phyloP scores from a whole-genome alignment of 2,329 filamentous ascomycete genomes.

The Dryadomyces sulphureus region DNA sequence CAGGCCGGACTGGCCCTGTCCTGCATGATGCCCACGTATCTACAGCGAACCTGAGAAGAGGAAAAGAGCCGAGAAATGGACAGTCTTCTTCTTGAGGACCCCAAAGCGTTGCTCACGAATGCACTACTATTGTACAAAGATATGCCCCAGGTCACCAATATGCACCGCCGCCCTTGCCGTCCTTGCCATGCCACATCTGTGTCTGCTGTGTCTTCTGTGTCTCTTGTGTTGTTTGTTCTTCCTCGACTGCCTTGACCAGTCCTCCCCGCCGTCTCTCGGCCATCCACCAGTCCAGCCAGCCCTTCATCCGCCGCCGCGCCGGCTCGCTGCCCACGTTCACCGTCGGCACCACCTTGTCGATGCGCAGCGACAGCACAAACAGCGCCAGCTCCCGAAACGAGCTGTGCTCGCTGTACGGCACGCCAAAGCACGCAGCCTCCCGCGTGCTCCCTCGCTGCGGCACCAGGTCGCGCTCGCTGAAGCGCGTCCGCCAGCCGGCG shows the following conservation, averaged over 20 bases:
- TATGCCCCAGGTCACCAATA: conserved; percentile 20
- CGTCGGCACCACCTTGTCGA: conserved; percentile 83
- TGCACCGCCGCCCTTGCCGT: conserved; percentile 23
- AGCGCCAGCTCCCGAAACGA: conserved; percentile 88
- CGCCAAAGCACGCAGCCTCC: conserved; percentile 77
- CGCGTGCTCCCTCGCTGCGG: conserved; percentile 73
- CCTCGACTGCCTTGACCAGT: conserved; percentile 29
- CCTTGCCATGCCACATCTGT: conserved; percentile 24
- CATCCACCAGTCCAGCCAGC: conserved; percentile 49
- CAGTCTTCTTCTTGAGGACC: no score
- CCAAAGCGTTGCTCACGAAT: no score
- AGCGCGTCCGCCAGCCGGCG: conserved; percentile 61
- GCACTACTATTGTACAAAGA: no score
- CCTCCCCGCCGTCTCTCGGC: conserved; percentile 42
- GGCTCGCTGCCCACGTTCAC: conserved; percentile 61
- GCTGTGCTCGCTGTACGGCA: conserved; percentile 92
- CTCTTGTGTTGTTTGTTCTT: conserved; percentile 6
- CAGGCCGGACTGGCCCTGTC: no score
- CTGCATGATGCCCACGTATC: no score
- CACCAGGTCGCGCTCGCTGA: conserved; percentile 54
- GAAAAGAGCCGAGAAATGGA: no score
- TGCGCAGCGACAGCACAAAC: conserved; percentile 76
- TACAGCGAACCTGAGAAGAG: no score
- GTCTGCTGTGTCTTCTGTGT: no score
- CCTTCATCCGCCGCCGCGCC: conserved; percentile 44